These are phyloP conservation scores for Lupinus albus DNA, from an alignment of 306 rosid species.

Conservation along the genomic window DNA sequence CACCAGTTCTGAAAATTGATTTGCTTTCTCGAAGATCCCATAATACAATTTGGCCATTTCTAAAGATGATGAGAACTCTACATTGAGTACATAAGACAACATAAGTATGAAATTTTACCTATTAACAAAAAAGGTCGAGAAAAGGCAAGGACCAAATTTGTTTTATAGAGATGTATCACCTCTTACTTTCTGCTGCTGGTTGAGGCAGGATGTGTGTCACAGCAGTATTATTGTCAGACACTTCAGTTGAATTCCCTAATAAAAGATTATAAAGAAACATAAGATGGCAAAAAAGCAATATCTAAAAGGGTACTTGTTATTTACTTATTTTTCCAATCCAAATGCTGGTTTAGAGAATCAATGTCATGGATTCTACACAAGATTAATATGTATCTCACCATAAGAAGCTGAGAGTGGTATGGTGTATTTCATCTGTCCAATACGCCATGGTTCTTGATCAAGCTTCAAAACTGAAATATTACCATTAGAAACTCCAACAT, in stretches of 20 bases:
- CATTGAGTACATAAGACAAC: conserved; percentile 36
- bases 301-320: background rate
- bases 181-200: conserved; percentile 75
- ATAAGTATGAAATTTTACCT: conserved; percentile 6
- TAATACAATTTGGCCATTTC: conserved; percentile 62
- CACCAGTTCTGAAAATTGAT: conserved; percentile 64
- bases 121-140: conserved; percentile 2
- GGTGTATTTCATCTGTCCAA: conserved; percentile 60
- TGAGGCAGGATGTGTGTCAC: conserved; percentile 73
- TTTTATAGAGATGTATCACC: conserved; percentile 49
- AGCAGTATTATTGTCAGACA: conserved; percentile 44
- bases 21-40: conserved; percentile 80
- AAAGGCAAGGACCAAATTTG: conserved; percentile 3
- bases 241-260: conserved; percentile 64
- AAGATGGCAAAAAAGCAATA: conserved; percentile 1
- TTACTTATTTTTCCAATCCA: background rate
- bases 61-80: conserved; percentile 72
- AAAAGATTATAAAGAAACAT: conserved; percentile 37
- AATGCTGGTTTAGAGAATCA: background rate
- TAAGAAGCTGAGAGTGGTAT: conserved; percentile 71
- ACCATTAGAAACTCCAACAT: conserved; percentile 71
- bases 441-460: conserved; percentile 55
- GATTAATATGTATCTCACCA: conserved; percentile 51
- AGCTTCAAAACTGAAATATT: conserved; percentile 74
- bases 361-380: background rate